phyloP scores from a whole-genome alignment of 495 filamentous ascomycete genomes.

The Melanomma pulvis-pyrius region DNA sequence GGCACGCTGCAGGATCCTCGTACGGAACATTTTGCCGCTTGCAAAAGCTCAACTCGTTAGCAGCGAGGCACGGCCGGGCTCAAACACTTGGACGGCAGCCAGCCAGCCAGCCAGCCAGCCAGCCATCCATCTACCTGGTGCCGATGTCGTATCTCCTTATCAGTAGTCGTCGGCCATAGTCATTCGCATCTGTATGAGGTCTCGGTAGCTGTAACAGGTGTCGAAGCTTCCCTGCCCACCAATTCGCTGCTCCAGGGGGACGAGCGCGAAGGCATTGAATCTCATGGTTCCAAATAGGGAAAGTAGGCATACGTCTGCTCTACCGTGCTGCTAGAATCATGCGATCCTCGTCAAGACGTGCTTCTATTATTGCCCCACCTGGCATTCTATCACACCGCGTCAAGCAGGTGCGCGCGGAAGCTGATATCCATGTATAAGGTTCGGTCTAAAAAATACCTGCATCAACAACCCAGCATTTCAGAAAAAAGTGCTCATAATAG shows the following conservation, averaged over 20 bases:
- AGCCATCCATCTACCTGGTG: background rate
- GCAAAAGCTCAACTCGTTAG: too few relatives aligned
- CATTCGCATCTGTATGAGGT: background rate
- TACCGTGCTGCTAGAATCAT: background rate
- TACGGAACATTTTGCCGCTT: too few relatives aligned
- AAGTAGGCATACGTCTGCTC: background rate
- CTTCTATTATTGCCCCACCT: constrained; percentile 4
- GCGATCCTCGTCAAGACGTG: background rate
- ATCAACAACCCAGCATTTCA: background rate
- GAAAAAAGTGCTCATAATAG: background rate
- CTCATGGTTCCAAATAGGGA: background rate
- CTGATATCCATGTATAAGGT: background rate
- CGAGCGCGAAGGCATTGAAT: background rate
- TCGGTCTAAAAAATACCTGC: background rate
- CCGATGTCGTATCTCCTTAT: background rate
- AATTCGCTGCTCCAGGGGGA: too few relatives aligned
- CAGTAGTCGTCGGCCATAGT: background rate
- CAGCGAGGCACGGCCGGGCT: background rate
- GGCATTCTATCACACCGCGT: constrained; percentile 6
- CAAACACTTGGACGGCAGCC: background rate
- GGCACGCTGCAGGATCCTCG: too few relatives aligned
- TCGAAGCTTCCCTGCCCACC: background rate
- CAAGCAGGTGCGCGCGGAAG: background rate
- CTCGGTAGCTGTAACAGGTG: background rate
- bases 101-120: too few relatives aligned